A percentile compares a stretch with the other conserved stretches of the same genome.
Conservation (phyloP, 169 alveolate species). For the Eimeria sp. region DNA sequence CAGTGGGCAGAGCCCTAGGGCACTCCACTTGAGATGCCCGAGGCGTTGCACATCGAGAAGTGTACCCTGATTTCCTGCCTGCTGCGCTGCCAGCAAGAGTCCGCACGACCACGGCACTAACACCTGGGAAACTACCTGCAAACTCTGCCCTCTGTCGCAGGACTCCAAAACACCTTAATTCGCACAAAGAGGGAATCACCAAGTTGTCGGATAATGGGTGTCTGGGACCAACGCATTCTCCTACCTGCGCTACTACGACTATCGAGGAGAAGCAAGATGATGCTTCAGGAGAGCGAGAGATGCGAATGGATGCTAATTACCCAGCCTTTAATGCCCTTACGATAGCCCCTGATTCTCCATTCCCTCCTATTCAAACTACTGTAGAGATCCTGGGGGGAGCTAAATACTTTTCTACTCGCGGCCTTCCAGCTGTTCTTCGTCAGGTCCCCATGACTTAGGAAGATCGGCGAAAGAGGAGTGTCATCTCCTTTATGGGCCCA, state of each 20-base stretch:
- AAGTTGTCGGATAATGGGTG: background rate
- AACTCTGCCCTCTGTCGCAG: background rate
- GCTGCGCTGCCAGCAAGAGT: constrained; percentile 19
- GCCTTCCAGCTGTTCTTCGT: background rate
- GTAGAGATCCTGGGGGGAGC: background rate
- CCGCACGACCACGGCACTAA: background rate
- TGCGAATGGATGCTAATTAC: background rate
- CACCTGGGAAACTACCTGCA: background rate
- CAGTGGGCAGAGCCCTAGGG: background rate
- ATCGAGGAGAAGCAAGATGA: background rate
- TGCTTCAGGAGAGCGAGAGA: background rate
- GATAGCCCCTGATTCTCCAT: background rate
- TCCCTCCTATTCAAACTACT: background rate
- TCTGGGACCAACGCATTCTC: background rate
- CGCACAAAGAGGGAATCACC: background rate
- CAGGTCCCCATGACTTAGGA: too few relatives aligned
- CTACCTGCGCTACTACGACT: background rate
- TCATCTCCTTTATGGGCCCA: too few relatives aligned
- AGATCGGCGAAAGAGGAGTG: too few relatives aligned
- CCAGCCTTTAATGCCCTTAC: background rate
- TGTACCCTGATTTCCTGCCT: background rate
- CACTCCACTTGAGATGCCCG: background rate
- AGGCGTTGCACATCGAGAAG: background rate
- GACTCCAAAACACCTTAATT: background rate
- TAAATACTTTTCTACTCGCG: background rate